These are phyloP conservation scores for Boechera stricta DNA, from an alignment of 345 rosid genomes.

Conservation along the genomic window DNA sequence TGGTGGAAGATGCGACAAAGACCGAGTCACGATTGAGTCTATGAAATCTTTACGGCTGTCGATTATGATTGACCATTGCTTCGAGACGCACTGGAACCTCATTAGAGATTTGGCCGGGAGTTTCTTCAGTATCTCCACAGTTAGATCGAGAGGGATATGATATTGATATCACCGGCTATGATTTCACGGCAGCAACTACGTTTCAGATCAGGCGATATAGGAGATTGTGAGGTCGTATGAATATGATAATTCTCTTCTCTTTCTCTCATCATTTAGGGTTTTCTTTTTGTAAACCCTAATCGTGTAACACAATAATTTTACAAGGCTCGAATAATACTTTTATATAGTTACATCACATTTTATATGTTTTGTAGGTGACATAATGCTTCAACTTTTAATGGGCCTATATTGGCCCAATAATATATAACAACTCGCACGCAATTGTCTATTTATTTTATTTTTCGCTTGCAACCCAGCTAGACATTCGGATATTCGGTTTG, in stretches of 20 bases:
- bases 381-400: too few species aligned
- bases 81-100: constrained; percentile 16
- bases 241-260: too few species aligned
- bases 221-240: background rate
- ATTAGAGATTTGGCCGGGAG: constrained; percentile 1
- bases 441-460: too few species aligned
- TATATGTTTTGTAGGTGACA: too few species aligned
- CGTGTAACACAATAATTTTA: background rate
- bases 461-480: too few species aligned
- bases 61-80: constrained; percentile 10
- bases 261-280: background rate
- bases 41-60: background rate
- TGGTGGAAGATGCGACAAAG: constrained; percentile 4
- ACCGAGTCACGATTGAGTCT: constrained; percentile 3
- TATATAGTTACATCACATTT: too few species aligned
- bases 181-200: background rate
- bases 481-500: too few species aligned
- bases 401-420: too few species aligned
- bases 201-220: background rate
- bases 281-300: background rate
- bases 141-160: constrained; percentile 6
- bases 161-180: background rate
- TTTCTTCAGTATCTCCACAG: constrained; percentile 13
- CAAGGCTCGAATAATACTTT: too few species aligned
- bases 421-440: too few species aligned